Conservation (phyloP, 176 grass and related monocot genomes). For the Carex kokanica region DNA sequence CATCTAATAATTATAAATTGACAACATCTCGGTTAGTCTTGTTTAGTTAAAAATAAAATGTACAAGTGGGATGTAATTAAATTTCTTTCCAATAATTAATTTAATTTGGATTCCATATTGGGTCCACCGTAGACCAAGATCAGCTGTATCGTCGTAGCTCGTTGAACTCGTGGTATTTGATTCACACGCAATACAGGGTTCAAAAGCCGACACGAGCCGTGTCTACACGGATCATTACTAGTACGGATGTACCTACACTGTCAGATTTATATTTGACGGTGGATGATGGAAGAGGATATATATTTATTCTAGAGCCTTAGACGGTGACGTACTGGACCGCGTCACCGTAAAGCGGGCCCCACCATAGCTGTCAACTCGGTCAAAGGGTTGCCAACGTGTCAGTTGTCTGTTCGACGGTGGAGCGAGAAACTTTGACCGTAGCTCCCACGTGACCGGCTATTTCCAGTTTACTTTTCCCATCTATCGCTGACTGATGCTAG, state of each 20-base stretch:
- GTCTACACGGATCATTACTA: neutral
- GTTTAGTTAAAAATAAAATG: neutral
- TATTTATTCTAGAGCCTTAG: neutral
- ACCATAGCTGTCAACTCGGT: neutral
- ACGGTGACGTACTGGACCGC: neutral
- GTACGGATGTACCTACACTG: conserved; percentile 2
- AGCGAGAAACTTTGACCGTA: conserved; percentile 39
- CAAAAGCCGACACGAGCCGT: neutral
- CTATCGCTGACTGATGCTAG: conserved; percentile 40
- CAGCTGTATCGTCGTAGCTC: neutral
- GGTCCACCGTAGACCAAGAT: neutral
- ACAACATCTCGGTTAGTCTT: neutral
- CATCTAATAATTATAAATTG: neutral
- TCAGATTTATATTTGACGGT: conserved; percentile 35
- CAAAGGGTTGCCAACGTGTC: conserved; percentile 42
- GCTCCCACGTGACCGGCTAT: conserved; percentile 29
- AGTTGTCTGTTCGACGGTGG: neutral
- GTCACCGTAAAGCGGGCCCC: neutral
- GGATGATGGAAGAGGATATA: neutral
- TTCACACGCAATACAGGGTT: conserved; percentile 9
- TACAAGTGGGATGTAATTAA: neutral
- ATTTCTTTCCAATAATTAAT: neutral
- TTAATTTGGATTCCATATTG: neutral
- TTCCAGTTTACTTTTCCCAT: conserved; percentile 34
- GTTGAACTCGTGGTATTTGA: neutral